phyloP scores from a whole-genome alignment of 2,329 filamentous ascomycete genomes.

The Epichloe festucae region DNA sequence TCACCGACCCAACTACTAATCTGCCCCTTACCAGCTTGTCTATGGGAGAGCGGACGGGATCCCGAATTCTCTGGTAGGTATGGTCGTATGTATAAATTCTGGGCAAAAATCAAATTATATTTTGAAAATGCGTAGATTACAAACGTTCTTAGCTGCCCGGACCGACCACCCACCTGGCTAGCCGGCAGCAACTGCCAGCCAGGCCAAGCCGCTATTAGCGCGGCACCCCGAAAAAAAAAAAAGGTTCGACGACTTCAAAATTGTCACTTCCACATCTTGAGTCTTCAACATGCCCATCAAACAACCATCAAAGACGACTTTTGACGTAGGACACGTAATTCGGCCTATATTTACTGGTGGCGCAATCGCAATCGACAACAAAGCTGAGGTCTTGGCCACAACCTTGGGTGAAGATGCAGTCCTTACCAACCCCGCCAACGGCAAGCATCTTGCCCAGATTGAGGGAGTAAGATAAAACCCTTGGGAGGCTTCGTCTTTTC shows the following conservation, averaged over 20 bases:
- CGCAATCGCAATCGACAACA: slow-evolving; percentile 68
- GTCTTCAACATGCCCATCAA: slow-evolving; percentile 39
- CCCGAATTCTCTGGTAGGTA: no score
- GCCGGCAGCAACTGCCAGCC: not conserved
- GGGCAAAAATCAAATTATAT: rapidly evolving
- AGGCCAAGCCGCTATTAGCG: not conserved
- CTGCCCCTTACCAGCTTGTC: no score
- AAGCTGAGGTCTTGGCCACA: slow-evolving; percentile 71
- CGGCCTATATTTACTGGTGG: slow-evolving; percentile 92
- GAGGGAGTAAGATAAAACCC: slow-evolving; percentile 53
- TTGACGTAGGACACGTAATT: slow-evolving; percentile 70
- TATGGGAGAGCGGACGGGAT: no score
- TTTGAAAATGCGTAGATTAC: no score
- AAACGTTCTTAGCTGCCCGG: no score
- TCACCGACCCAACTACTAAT: no score
- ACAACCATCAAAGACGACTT: slow-evolving; percentile 68
- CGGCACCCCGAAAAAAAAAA: slow-evolving; percentile 6
- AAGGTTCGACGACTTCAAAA: slow-evolving; percentile 3
- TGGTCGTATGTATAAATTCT: rapidly evolving
- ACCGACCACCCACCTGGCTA: not conserved
- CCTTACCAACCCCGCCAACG: slow-evolving; percentile 72
- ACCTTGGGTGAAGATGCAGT: slow-evolving; percentile 87
- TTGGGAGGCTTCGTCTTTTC: not conserved
- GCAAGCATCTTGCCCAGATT: slow-evolving; percentile 68
- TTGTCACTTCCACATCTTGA: not conserved